These are phyloP conservation scores for Grosmannia serpens DNA, from an alignment of 2,329 filamentous ascomycete species.

Conservation along the genomic window DNA sequence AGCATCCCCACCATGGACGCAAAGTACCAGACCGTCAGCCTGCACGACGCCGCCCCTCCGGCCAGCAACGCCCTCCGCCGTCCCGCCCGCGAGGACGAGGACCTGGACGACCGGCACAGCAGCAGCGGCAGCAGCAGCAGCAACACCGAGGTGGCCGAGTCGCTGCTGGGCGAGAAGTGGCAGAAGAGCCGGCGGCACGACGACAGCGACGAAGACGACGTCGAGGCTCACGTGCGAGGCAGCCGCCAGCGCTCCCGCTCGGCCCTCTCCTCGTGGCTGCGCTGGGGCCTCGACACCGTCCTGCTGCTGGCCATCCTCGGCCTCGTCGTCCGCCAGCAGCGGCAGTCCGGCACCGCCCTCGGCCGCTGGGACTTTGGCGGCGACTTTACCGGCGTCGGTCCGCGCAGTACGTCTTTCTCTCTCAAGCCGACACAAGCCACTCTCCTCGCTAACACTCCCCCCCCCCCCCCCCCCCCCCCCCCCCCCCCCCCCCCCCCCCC, in stretches of 20 bases:
- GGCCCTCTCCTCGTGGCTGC: slow-evolving; percentile 19
- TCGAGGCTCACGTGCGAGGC: not conserved
- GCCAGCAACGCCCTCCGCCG: not conserved
- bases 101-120: slow-evolving; percentile 22
- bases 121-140: slow-evolving; percentile 17
- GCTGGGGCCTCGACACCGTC: slow-evolving; percentile 27
- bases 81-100: slow-evolving; percentile 16
- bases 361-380: slow-evolving; percentile 21
- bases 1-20: slow-evolving; percentile 6
- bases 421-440: too few relatives aligned
- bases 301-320: slow-evolving; percentile 26
- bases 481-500: too few relatives aligned
- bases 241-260: slow-evolving; percentile 15
- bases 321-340: slow-evolving; percentile 23
- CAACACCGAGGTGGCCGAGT: slow-evolving; percentile 27
- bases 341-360: slow-evolving; percentile 5
- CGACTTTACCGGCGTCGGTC: slow-evolving; percentile 25
- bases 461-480: too few relatives aligned
- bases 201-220: not conserved
- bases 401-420: slow-evolving; percentile 16
- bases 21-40: slow-evolving; percentile 10
- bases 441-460: too few relatives aligned
- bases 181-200: slow-evolving; percentile 19
- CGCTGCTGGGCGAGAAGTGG: slow-evolving; percentile 26
- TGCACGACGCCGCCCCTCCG: not conserved